These are phyloP conservation scores for Russula foetens DNA, from an alignment of 768 basidiomycete species.

Conservation along the genomic window DNA sequence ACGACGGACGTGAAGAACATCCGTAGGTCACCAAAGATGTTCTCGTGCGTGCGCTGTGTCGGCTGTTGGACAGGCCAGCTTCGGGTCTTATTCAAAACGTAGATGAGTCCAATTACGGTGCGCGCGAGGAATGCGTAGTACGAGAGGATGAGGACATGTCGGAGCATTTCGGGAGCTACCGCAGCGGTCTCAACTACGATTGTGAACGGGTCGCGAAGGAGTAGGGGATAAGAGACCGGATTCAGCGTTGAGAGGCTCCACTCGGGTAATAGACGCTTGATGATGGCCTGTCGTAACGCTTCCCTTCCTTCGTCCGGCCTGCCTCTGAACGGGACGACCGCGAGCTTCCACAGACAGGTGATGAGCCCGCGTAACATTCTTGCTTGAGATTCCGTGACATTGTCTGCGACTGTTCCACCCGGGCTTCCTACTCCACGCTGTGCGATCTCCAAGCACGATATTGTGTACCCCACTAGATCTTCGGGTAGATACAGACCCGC, in stretches of 20 bases:
- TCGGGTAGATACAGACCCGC: conserved; percentile 87
- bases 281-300: conserved; percentile 73
- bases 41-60: conserved; percentile 49
- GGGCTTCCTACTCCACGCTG: conserved; percentile 55
- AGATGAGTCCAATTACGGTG: conserved; percentile 78
- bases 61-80: conserved; percentile 35
- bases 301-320: conserved; percentile 69
- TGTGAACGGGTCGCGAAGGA: conserved; percentile 85
- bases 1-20: conserved; percentile 91
- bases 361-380: conserved; percentile 74
- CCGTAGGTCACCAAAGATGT: conserved; percentile 75
- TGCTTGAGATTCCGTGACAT: conserved; percentile 66
- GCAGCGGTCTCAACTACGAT: conserved; percentile 86
- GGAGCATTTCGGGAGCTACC: conserved; percentile 81
- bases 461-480: conserved; percentile 84
- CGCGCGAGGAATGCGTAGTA: conserved; percentile 90
- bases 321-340: conserved; percentile 58
- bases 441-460: conserved; percentile 72
- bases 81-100: conserved; percentile 66
- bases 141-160: conserved; percentile 78
- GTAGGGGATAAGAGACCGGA: conserved; percentile 75
- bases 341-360: conserved; percentile 57
- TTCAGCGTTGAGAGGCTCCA: conserved; percentile 84
- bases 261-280: conserved; percentile 85
- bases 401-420: conserved; percentile 56